phyloP scores from a whole-genome alignment of 495 filamentous ascomycete genomes.

The Aspergillus sparsus region DNA sequence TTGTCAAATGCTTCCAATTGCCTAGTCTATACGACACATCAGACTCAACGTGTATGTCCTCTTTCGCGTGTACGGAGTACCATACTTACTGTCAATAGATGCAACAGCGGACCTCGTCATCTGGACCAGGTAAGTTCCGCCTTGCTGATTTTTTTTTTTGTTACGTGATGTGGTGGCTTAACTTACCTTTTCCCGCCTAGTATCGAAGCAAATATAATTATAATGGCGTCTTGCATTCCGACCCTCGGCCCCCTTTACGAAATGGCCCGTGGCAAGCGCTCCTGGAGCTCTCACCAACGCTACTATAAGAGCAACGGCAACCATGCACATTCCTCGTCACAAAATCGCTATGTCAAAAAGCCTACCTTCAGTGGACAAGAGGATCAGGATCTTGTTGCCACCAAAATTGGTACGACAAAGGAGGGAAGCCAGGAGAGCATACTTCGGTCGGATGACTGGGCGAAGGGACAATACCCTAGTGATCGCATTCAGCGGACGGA shows the following conservation, averaged over 20 bases:
- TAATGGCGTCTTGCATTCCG: constrained; percentile 52
- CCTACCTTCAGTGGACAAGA: background rate
- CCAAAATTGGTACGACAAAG: constrained; percentile 5
- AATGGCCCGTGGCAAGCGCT: constrained; percentile 26
- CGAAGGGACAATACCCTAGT: no score
- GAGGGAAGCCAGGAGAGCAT: constrained; percentile 22
- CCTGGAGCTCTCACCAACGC: constrained; percentile 16
- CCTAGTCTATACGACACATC: constrained; percentile 30
- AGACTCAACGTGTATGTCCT: constrained; percentile 43
- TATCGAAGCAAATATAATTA: constrained; percentile 48
- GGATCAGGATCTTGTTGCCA: constrained; percentile 14
- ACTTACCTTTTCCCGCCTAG: constrained; percentile 19
- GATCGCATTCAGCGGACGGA: constrained; percentile 18
- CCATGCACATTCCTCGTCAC: background rate
- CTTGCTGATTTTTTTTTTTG: no score
- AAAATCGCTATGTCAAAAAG: constrained; percentile 4
- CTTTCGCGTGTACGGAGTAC: background rate
- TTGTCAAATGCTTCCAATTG: constrained; percentile 46
- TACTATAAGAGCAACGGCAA: constrained; percentile 10
- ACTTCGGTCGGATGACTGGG: constrained; percentile 6
- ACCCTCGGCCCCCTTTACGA: constrained; percentile 47
- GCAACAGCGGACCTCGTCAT: constrained; percentile 39
- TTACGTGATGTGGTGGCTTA: no score
- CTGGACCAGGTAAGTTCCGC: constrained; percentile 43
- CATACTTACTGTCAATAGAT: constrained; percentile 22